A percentile compares a stretch with the other conserved stretches of the same genome.
These are phyloP conservation scores for Clitocybe nebularis DNA, from an alignment of 1,284 basidiomycete species.

Conservation along the genomic window DNA sequence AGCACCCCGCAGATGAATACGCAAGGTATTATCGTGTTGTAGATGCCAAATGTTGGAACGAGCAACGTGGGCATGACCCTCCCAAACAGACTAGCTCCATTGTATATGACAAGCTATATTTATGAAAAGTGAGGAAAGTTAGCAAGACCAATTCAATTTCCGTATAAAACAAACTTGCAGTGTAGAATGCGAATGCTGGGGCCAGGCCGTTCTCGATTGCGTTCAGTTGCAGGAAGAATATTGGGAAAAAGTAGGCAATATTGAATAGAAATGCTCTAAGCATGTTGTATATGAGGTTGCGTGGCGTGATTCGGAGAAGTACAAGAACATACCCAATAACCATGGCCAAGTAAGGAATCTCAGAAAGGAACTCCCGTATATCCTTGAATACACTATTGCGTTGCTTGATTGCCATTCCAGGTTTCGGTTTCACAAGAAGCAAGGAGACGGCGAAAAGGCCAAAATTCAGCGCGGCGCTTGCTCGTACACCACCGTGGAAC, in stretches of 20 bases:
- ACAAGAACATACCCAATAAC: constrained; percentile 27
- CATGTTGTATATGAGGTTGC: background rate
- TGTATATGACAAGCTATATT: constrained; percentile 24
- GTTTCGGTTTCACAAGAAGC: constrained; percentile 31
- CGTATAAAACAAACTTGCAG: constrained; percentile 21
- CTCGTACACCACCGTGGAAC: constrained; percentile 41
- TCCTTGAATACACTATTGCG: constrained; percentile 10
- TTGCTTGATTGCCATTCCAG: constrained; percentile 11
- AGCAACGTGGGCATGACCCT: constrained; percentile 34
- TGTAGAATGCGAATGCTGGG: constrained; percentile 37
- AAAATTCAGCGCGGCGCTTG: constrained; percentile 33
- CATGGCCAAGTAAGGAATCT: constrained; percentile 32
- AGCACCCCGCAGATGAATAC: constrained; percentile 28
- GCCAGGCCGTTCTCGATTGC: constrained; percentile 35
- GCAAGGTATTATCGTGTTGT: constrained; percentile 36
- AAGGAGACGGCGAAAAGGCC: constrained; percentile 32
- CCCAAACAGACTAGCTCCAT: constrained; percentile 37
- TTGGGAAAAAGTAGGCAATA: constrained; percentile 37
- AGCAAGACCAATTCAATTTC: background rate
- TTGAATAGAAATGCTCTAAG: constrained; percentile 30
- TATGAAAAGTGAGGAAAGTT: background rate
- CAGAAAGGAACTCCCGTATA: constrained; percentile 15
- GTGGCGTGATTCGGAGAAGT: background rate
- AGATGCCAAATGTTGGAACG: constrained; percentile 32
- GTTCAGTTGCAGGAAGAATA: constrained; percentile 42